These are phyloP conservation scores for Penicillium palitans DNA, from an alignment of 2,329 filamentous ascomycete genomes.

Conservation along the genomic window DNA sequence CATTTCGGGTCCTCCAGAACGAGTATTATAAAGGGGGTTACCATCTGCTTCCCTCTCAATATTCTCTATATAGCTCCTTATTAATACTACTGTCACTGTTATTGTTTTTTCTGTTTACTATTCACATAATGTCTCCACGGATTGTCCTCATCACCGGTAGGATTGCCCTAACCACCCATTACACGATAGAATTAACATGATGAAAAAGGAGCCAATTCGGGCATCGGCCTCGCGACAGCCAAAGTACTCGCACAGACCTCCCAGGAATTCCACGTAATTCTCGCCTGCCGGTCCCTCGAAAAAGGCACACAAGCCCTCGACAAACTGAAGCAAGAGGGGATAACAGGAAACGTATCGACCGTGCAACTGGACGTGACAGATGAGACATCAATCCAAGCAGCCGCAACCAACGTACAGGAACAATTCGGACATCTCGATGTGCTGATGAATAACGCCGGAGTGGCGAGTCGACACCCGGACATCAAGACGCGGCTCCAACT, in stretches of 20 bases:
- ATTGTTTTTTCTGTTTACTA: neutral
- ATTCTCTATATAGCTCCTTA: neutral
- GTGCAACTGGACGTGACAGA: neutral
- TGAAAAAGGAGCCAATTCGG: neutral
- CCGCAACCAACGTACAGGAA: neutral
- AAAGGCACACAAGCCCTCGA: neutral
- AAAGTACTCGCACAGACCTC: neutral
- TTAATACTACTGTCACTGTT: neutral
- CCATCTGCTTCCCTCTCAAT: neutral
- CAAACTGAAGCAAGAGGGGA: neutral
- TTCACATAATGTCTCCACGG: neutral
- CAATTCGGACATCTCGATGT: neutral
- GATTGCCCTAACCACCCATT: neutral
- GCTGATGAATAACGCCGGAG: neutral
- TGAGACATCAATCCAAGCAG: neutral
- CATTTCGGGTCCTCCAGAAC: too few relatives aligned
- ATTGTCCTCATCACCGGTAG: neutral
- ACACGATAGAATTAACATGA: too few relatives aligned
- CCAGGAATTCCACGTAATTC: neutral
- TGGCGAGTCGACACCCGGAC: neutral
- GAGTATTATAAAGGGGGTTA: neutral
- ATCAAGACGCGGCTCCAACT: too few relatives aligned
- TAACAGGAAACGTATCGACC: neutral
- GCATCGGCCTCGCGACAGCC: neutral
- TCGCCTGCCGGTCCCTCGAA: neutral